These are phyloP conservation scores for Erigeron canadensis DNA, from an alignment of 129 eudicot species.

Conservation along the genomic window DNA sequence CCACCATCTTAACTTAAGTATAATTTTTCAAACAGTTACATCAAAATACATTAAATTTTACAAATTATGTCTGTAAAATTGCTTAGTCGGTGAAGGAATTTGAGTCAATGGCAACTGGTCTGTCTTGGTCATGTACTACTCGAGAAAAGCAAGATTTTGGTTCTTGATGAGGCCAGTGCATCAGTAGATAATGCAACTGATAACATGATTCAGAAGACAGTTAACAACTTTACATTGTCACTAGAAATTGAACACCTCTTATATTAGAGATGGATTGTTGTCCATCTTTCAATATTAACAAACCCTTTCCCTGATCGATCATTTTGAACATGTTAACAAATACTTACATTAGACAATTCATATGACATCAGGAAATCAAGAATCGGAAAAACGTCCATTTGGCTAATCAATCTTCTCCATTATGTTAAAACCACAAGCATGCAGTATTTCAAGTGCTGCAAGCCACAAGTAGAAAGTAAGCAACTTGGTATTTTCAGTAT, in stretches of 20 bases:
- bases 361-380: slow-evolving; percentile 12
- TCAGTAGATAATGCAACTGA: slow-evolving; percentile 25
- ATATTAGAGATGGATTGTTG: too few relatives aligned
- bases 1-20: background rate
- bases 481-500: background rate
- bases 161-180: slow-evolving; percentile 32
- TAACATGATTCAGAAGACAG: slow-evolving; percentile 10
- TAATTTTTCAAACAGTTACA: background rate
- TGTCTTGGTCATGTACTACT: slow-evolving; percentile 27
- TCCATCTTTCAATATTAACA: too few relatives aligned
- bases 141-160: slow-evolving; percentile 22
- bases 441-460: slow-evolving; percentile 78
- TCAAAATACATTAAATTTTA: background rate
- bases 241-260: too few relatives aligned
- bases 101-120: slow-evolving; percentile 22
- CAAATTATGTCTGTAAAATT: slow-evolving; percentile 1
- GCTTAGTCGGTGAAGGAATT: slow-evolving; percentile 22
- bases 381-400: background rate
- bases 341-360: background rate
- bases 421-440: slow-evolving; percentile 79
- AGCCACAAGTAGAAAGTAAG: slow-evolving; percentile 25
- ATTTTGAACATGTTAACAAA: background rate
- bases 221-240: too few relatives aligned
- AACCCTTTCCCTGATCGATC: too few relatives aligned
- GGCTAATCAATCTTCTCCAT: slow-evolving; percentile 64